Conservation (phyloP, 805 yeast species). For the Alloascoidea hylecoeti region DNA sequence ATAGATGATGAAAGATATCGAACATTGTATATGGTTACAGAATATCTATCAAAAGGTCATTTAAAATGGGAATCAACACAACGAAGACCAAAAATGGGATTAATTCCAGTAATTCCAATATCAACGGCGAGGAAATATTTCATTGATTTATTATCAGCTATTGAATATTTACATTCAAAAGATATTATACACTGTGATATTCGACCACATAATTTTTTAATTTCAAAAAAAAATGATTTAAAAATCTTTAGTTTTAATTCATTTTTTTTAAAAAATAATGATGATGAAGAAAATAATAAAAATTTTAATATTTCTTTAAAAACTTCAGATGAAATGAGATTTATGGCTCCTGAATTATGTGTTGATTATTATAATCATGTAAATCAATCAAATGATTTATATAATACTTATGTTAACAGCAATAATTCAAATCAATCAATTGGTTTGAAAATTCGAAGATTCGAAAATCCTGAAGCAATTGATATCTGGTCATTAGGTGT, state of each 20-base stretch:
- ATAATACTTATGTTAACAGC: no score
- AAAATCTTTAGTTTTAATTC: slow-evolving; percentile 84
- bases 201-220: slow-evolving; percentile 76
- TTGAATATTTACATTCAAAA: slow-evolving; percentile 62
- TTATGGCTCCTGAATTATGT: slow-evolving; percentile 87
- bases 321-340: slow-evolving; percentile 95
- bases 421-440: no score
- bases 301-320: slow-evolving; percentile 42
- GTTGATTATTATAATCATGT: no score
- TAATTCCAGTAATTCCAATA: neutral
- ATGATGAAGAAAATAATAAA: slow-evolving; percentile 32
- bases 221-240: slow-evolving; percentile 40
- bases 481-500: slow-evolving; percentile 97
- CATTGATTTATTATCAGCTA: slow-evolving; percentile 55
- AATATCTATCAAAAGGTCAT: neutral
- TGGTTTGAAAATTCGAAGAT: neutral
- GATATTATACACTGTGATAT: slow-evolving; percentile 81
- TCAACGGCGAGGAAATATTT: slow-evolving; percentile 22
- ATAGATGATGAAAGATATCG: neutral
- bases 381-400: no score
- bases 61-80: neutral
- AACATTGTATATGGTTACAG: neutral
- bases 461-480: slow-evolving; percentile 34
- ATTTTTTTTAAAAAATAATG: slow-evolving; percentile 29
- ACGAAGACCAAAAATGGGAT: no score